Percentiles rank a stretch among this genome's conserved stretches.
Conservation (phyloP, 2,329 filamentous ascomycete genomes). For the Penicillium digitatum region DNA sequence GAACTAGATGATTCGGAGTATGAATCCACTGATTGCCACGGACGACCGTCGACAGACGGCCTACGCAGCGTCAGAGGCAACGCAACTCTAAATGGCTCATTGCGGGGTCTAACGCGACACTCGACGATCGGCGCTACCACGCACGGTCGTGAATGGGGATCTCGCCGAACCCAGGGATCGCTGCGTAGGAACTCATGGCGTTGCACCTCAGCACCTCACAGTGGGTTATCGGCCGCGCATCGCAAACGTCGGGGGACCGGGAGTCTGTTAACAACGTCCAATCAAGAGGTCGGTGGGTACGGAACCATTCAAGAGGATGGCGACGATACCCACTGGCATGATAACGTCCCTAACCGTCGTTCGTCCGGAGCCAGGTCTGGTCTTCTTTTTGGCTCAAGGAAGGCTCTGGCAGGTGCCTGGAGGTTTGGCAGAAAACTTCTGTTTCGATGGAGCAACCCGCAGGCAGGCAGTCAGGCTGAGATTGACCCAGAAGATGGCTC, state of each 20-base stretch:
- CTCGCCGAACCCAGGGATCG: constrained; percentile 20
- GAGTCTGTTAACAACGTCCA: constrained; percentile 28
- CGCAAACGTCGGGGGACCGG: constrained; percentile 17
- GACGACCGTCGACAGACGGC: constrained; percentile 15
- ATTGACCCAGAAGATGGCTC: constrained; percentile 4
- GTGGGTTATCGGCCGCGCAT: constrained; percentile 16
- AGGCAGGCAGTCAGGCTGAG: constrained; percentile 13
- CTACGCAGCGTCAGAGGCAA: constrained; percentile 26
- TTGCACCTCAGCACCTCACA: constrained; percentile 27
- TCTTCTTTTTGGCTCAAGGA: constrained; percentile 30
- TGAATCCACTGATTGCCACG: constrained; percentile 18
- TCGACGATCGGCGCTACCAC: constrained; percentile 21
- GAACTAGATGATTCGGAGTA: constrained; percentile 72
- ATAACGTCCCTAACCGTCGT: neutral
- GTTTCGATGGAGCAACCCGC: constrained; percentile 23
- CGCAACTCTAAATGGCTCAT: constrained; percentile 12
- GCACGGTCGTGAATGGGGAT: constrained; percentile 19
- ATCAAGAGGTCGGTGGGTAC: constrained; percentile 22
- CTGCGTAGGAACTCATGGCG: constrained; percentile 17
- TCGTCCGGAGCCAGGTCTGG: constrained; percentile 1
- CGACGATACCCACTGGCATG: neutral
- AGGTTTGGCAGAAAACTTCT: constrained; percentile 24
- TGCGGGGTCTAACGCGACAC: constrained; percentile 21
- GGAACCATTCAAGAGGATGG: constrained; percentile 26
- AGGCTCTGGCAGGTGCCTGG: constrained; percentile 25